A percentile compares a stretch with the other conserved stretches of the same genome.
These are phyloP conservation scores for Acacia melanoxylon DNA, from an alignment of 306 rosid species.

Conservation along the genomic window DNA sequence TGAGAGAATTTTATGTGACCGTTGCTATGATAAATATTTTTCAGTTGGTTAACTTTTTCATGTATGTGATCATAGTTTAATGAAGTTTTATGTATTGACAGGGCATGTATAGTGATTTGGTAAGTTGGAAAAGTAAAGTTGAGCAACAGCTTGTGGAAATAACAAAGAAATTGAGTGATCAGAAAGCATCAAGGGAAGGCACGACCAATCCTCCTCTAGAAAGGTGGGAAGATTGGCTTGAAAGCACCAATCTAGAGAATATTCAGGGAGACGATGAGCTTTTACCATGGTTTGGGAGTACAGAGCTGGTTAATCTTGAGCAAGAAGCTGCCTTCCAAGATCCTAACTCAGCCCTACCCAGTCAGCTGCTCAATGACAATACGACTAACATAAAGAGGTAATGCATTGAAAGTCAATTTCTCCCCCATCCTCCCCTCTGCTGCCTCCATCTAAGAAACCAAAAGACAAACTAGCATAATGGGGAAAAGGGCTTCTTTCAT, in stretches of 20 bases:
- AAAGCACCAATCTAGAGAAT: conserved; percentile 48
- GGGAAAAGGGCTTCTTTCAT: neutral
- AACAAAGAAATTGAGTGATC: conserved; percentile 51
- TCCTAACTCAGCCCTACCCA: conserved; percentile 40
- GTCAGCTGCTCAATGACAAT: conserved; percentile 46
- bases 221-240: conserved; percentile 84
- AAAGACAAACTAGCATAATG: conserved; percentile 3
- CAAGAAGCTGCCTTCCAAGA: conserved; percentile 43
- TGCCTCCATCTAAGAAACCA: neutral
- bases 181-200: conserved; percentile 51
- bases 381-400: conserved; percentile 57
- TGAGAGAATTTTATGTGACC: conserved; percentile 14
- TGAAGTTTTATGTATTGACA: conserved; percentile 35
- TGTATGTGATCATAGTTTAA: conserved; percentile 9
- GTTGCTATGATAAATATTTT: conserved; percentile 1
- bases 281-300: conserved; percentile 64
- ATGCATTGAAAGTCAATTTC: neutral
- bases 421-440: neutral
- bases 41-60: conserved; percentile 6
- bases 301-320: conserved; percentile 47
- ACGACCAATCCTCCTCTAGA: conserved; percentile 58
- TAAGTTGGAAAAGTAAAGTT: conserved; percentile 65
- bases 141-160: conserved; percentile 68
- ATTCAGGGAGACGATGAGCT: conserved; percentile 61
- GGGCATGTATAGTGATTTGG: conserved; percentile 69